Base-by-base conservation (phyloP, 805 yeast species). In the Sugiyamaella smithiae region DNA sequence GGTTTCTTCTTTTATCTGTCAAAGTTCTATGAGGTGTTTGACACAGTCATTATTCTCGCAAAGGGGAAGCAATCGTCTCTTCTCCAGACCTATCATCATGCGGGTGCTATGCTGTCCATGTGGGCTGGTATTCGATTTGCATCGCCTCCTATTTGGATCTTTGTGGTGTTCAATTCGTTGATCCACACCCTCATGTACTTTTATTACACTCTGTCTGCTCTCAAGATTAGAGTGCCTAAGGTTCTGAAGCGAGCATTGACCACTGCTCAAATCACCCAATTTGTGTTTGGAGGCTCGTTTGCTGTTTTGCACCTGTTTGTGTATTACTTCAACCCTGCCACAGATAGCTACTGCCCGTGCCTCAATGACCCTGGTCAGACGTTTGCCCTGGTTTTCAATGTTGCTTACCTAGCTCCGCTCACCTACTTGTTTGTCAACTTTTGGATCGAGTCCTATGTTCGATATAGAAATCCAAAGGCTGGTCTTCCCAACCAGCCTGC, bases 61-160 rank as follows among this genome's bases (percentile, higher is more conserved):
- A 84, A 84, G 65, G 89, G 89, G 37, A 73, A 75, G 62, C 84
- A 81, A 12, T 77, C 85, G 11, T 77, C 84, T 4, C 67, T 84
- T 49, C 70, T 84, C 59, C 89, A 84, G 65, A 78, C 85, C 49
- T 84, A 84, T 67, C 89, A 84, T 63, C 89, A 84, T 64, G 77
- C 88, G 4, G 89, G 89, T 22, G 89, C 89, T 43, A 84, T 84
- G 81, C 69, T 84, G 66, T 82, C 86, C 51, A 84, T 84, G 89
- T 84, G 88, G 88, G 77, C 85, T 5, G 89, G 89, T 1, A 77
- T 81, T 48, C 70, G 88, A 49, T 84, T 69, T 65, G 77, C 76
- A 45, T 76, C 86, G 11, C 86, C 88, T 4, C 89, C 89, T 29
- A 84, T 84, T 63, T 84, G 89, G 89, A 80, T 84, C 58, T 84